phyloP scores from a whole-genome alignment of 768 basidiomycete species.

The Mycena alexandri region DNA sequence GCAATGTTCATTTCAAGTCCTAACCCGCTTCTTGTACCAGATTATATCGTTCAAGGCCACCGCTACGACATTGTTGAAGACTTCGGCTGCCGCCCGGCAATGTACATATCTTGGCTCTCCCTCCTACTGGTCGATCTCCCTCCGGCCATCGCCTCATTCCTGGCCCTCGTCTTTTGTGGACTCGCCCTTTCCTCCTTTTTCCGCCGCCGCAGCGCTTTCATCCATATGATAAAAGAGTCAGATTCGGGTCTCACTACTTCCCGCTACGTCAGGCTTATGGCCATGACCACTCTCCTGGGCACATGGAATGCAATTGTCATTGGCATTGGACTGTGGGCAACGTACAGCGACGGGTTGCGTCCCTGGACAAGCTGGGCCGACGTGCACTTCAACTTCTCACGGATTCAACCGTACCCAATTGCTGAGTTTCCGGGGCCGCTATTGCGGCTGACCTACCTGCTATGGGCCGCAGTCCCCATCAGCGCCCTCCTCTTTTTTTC shows the following conservation, averaged over 20 bases:
- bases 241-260: constrained; percentile 13
- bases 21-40: constrained; percentile 47
- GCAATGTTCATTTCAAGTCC: neutral
- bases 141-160: neutral
- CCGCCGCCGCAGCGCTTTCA: constrained; percentile 16
- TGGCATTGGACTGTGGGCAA: constrained; percentile 7
- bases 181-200: constrained; percentile 6
- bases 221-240: neutral
- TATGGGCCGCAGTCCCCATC: constrained; percentile 23
- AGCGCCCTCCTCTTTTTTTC: constrained; percentile 15
- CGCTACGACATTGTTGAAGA: constrained; percentile 73
- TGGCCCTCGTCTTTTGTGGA: constrained; percentile 16
- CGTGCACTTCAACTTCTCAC: constrained; percentile 20
- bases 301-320: constrained; percentile 20
- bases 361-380: constrained; percentile 27
- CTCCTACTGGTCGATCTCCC: constrained; percentile 21
- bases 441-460: neutral
- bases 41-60: constrained; percentile 69
- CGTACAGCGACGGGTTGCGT: constrained; percentile 9
- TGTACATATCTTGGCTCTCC: constrained; percentile 20
- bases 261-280: constrained; percentile 18
- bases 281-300: constrained; percentile 21
- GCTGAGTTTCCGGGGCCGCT: neutral
- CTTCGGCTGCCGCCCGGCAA: constrained; percentile 58
- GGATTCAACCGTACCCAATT: constrained; percentile 11